These are phyloP conservation scores for Macadamia tetraphylla DNA, from an alignment of 164 flowering plant genomes.

Conservation along the genomic window DNA sequence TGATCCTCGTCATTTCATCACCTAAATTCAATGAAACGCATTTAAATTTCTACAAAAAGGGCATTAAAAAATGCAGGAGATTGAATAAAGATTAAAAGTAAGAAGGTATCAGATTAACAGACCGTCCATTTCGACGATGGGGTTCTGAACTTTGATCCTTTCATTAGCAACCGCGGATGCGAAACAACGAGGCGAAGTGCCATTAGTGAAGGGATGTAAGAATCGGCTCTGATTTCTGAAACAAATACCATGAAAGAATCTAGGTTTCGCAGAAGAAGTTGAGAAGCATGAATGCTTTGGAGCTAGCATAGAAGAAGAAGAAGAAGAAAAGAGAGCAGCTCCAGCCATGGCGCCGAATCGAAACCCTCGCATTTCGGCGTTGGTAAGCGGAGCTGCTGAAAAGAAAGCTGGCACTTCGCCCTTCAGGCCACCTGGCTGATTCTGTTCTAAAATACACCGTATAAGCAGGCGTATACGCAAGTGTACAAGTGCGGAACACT, in stretches of 20 bases:
- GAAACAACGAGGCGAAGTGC: constrained; percentile 52
- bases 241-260: constrained; percentile 19
- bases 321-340: constrained; percentile 18
- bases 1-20: constrained; percentile 93
- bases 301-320: constrained; percentile 15
- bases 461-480: too few species aligned
- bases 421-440: too few species aligned
- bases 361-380: background rate
- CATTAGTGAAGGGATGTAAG: constrained; percentile 19
- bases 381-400: too few species aligned
- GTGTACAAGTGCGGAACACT: too few species aligned
- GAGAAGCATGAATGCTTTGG: constrained; percentile 18
- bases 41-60: background rate
- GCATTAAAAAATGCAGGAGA: background rate
- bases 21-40: constrained; percentile 34
- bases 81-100: background rate
- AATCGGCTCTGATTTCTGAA: constrained; percentile 15
- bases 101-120: background rate
- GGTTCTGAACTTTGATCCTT: constrained; percentile 61
- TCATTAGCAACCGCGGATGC: constrained; percentile 39
- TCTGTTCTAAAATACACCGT: too few species aligned
- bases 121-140: constrained; percentile 97
- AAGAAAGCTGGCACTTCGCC: too few species aligned
- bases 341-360: constrained; percentile 22
- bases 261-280: constrained; percentile 7